Evolutionary conservation across 768 basidiomycete species (phyloP).

Genomic region (Neoboletus subvelutipes): DNA sequence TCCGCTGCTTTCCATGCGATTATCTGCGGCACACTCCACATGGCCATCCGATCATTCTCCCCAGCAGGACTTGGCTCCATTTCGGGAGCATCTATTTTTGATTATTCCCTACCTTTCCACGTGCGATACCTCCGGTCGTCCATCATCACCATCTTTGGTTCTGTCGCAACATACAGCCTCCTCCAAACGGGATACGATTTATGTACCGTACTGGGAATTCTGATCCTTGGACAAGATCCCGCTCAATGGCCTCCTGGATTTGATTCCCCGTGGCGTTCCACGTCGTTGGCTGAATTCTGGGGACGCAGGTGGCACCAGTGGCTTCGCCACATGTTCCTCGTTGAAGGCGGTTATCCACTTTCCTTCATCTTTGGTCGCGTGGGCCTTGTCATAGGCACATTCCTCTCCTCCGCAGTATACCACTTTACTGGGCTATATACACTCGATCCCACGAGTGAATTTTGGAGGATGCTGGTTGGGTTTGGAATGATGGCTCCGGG

Average conservation of each 20-base stretch:
- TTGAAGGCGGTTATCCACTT: slow-evolving; percentile 30
- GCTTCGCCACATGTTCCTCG: slow-evolving; percentile 33
- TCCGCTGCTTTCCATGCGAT: not conserved
- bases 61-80: not conserved
- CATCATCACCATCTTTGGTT: not conserved
- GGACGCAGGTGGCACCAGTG: slow-evolving; percentile 38
- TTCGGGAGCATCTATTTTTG: not conserved
- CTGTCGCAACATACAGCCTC: not conserved
- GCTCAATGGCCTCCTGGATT: slow-evolving; percentile 35
- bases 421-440: slow-evolving; percentile 51
- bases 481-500: slow-evolving; percentile 57
- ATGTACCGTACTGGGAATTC: slow-evolving; percentile 15
- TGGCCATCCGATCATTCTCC: not conserved
- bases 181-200: slow-evolving; percentile 38
- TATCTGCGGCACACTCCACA: not conserved
- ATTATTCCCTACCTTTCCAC: not conserved
- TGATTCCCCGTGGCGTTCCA: slow-evolving; percentile 33
- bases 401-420: slow-evolving; percentile 53
- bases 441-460: slow-evolving; percentile 48
- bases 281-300: slow-evolving; percentile 39
- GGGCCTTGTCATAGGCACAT: slow-evolving; percentile 53
- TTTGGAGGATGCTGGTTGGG: slow-evolving; percentile 40
- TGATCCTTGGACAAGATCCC: slow-evolving; percentile 27
- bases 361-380: slow-evolving; percentile 43
- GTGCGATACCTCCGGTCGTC: not conserved